Percentiles rank a stretch among this genome's conserved stretches.
phyloP scores from a whole-genome alignment of 2,329 filamentous ascomycete genomes.

The Periconia sp. region DNA sequence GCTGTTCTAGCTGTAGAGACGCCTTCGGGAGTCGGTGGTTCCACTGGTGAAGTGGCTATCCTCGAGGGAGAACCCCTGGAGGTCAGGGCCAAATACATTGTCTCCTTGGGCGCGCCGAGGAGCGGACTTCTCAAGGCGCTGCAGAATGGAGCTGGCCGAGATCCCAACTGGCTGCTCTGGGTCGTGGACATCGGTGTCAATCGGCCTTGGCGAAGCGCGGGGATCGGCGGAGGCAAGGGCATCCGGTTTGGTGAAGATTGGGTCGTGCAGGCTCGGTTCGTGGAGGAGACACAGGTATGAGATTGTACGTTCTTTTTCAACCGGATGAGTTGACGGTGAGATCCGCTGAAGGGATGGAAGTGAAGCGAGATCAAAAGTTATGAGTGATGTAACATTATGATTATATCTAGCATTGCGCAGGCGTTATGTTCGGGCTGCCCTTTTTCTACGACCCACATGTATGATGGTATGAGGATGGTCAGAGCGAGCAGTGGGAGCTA shows the following conservation, averaged over 20 bases:
- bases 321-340: too few species aligned
- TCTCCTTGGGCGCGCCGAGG: conserved; percentile 85
- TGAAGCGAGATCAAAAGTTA: too few species aligned
- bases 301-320: too few species aligned
- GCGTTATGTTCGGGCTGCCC: neutral
- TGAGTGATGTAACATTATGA: too few species aligned
- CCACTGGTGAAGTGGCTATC: conserved; percentile 60
- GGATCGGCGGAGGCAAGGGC: conserved; percentile 76
- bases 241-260: conserved; percentile 87
- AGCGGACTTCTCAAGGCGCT: conserved; percentile 79
- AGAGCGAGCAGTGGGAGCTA: too few species aligned
- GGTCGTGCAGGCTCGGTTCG: conserved; percentile 69
- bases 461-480: too few species aligned
- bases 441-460: too few species aligned
- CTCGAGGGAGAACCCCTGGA: conserved; percentile 77
- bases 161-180: conserved; percentile 72
- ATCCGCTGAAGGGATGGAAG: too few species aligned
- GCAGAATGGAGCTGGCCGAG: conserved; percentile 57
- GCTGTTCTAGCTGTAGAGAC: conserved; percentile 86
- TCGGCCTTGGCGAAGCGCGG: conserved; percentile 81
- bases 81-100: conserved; percentile 78
- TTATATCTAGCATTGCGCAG: neutral
- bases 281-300: conserved; percentile 17
- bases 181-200: conserved; percentile 87
- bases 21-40: conserved; percentile 83